Base-by-base conservation (phyloP, 2,329 filamentous ascomycete species). In the Trichoderma breve region DNA sequence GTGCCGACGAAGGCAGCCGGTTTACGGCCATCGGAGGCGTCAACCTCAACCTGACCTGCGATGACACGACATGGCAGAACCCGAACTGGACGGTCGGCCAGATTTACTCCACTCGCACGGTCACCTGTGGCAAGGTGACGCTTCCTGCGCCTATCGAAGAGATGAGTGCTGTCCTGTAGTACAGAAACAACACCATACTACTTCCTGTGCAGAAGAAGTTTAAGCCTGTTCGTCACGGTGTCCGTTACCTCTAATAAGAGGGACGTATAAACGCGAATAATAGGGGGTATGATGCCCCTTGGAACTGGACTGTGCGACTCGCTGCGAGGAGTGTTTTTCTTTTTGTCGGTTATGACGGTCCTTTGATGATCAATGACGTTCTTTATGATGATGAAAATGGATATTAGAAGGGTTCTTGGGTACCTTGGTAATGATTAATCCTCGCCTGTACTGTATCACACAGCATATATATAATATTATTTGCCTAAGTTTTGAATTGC, bases 1-100 rank as follows among this genome's bases (percentile, higher is more conserved):
- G 86, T 78, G 74, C 75, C 58, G 82, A 83, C 34, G 83, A 86
- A 72, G 77, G 77, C 36, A 77, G 75, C 53, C 73, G 74, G 51
- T 81, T 79, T 74, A 76, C 73, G 58, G 79, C 79, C 53, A 65
- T 75, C 53, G 80, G 79, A 47, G 72, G 72, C 24, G 74, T 74
- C 60, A 72, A 74, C 14, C 75, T 81, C 30, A 70, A 78, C n/a
- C 76, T 82, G 21, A 43, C 72, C 7, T 82, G 80, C 77, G 32
- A 73, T 15, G 78, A 80, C 30, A 71, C 66, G 28, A 74, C 9
- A 1, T 79, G 72, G 73, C 8, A 79, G 72, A 82, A 80, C 74
- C 71, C 74, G 2, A 70, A 80, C 72, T 82, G 81, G 81, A 73
- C 75, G 64, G 7, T 68, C 7, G 80, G 79, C 36, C 62, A 81